These are phyloP conservation scores for Fusarium subtropicale DNA, from an alignment of 2,329 filamentous ascomycete genomes.

Conservation along the genomic window DNA sequence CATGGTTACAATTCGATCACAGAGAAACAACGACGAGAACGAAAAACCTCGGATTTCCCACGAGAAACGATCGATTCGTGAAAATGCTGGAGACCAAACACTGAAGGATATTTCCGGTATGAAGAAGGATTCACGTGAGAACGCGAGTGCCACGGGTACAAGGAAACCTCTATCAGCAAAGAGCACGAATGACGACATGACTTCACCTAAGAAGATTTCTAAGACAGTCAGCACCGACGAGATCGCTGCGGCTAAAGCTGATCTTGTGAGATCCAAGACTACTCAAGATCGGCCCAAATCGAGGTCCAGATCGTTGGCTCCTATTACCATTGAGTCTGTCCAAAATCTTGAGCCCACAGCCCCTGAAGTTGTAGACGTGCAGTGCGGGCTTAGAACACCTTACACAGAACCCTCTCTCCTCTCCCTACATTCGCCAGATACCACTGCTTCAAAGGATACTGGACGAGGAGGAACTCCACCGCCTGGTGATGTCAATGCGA, in stretches of 20 bases:
- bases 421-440: constrained; percentile 63
- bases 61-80: constrained; percentile 49
- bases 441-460: constrained; percentile 51
- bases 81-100: constrained; percentile 56
- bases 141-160: constrained; percentile 46
- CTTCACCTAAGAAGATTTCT: constrained; percentile 66
- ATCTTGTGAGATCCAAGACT: constrained; percentile 48
- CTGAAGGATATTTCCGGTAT: constrained; percentile 60
- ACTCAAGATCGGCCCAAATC: constrained; percentile 44
- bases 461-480: constrained; percentile 67
- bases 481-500: constrained; percentile 66
- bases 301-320: constrained; percentile 45
- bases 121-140: constrained; percentile 56
- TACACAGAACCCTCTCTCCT: constrained; percentile 57
- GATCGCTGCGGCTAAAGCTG: constrained; percentile 54
- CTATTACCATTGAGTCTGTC: constrained; percentile 38
- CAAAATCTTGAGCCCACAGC: constrained; percentile 32
- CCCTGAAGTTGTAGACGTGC: constrained; percentile 27
- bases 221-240: constrained; percentile 54
- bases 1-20: constrained; percentile 53
- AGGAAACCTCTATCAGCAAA: constrained; percentile 67
- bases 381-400: constrained; percentile 42
- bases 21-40: constrained; percentile 48
- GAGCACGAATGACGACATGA: constrained; percentile 69
- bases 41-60: constrained; percentile 30